Evolutionary conservation across 2,329 filamentous ascomycete species (phyloP), one percentile per base, ranked within the genome.

Genomic region (Paecilomyces formosus): DNA sequence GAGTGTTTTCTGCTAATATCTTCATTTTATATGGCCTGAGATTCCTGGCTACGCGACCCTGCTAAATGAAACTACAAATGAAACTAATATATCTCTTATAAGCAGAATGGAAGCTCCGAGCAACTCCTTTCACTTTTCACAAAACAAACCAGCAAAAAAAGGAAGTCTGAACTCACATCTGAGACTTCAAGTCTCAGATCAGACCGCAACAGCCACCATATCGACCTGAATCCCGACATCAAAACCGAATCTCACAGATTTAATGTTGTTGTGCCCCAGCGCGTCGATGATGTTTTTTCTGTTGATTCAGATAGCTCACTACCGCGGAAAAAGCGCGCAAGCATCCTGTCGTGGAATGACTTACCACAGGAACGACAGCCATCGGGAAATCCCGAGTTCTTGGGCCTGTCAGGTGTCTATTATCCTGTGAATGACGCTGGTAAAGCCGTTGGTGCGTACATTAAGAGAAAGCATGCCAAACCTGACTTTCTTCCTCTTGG

Each of bases 391-490:
- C 9, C 53, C 8, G 21, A 60, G 35, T 31, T 59, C 0, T 64
- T 58, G 2, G 69, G 63, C 0, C 50, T 70, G 2, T 68, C 63
- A 0, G 39, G 65, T 6, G 49, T 53, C 15, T 66, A 62, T 33
- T 71, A 66, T 39, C 69, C 69, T 0, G 65, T 57, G 3, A 62
- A 69, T 57, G 63, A 60, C 0, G 51, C 63, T 13, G 64, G 66
- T 15, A 61, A 62, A 3, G 66, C 63, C 1, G 45, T 28, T 1
- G 61, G 57, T 4, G 59, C 62, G 0, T 68, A 69, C 30, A 66
- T 64, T 1, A 35, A 31, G 6, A 53, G 59, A 1, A 62, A 59
- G 28, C 64, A 54, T 18, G 59, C 61, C 8, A 58, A 63, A 3
- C 65, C 64, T 15, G 24, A 50, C 2, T 33, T 54, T 22, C 35